A percentile compares a stretch with the other conserved stretches of the same genome.
Conservation (phyloP, 352 stramenopile species). For the Globisporangium parvum region DNA sequence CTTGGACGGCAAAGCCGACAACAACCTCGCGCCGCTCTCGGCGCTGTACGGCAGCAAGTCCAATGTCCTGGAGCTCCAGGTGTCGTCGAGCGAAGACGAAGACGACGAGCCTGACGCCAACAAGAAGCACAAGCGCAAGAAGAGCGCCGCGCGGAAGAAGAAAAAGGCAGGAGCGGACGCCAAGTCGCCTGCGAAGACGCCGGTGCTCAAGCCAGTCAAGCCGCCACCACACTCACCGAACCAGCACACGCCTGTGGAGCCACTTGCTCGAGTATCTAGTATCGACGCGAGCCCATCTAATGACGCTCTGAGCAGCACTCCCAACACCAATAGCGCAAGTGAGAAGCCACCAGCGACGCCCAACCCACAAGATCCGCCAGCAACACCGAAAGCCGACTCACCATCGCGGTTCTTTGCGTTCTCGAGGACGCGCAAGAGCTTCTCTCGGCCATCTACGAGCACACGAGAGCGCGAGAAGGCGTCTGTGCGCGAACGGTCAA, state of each 20-base stretch:
- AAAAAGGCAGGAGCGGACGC: slow-evolving; percentile 2
- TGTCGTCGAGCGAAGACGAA: slow-evolving; percentile 14
- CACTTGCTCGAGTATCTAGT: background rate
- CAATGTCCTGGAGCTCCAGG: slow-evolving; percentile 5
- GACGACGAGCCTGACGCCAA: slow-evolving; percentile 1
- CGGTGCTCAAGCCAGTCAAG: slow-evolving; percentile 5
- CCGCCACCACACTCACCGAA: slow-evolving; percentile 2
- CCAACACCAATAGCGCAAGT: background rate
- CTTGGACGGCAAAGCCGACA: slow-evolving; percentile 5
- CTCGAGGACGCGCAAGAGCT: background rate
- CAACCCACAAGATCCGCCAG: background rate
- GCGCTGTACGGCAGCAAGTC: background rate
- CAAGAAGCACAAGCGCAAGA: background rate
- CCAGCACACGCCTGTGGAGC: background rate
- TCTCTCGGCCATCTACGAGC: background rate
- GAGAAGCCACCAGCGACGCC: background rate
- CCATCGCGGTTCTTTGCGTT: slow-evolving; percentile 14
- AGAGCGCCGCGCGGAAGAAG: slow-evolving; percentile 4
- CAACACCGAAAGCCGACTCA: slow-evolving; percentile 10
- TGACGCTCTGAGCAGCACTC: too few relatives aligned
- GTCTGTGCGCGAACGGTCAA: background rate
- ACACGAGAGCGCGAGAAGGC: background rate
- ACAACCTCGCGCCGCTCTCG: slow-evolving; percentile 10
- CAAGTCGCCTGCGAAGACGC: background rate
- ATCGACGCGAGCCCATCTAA: background rate